These are phyloP conservation scores for Pseudogymnoascus sp. DNA, from an alignment of 2,329 filamentous ascomycete species.

Conservation along the genomic window DNA sequence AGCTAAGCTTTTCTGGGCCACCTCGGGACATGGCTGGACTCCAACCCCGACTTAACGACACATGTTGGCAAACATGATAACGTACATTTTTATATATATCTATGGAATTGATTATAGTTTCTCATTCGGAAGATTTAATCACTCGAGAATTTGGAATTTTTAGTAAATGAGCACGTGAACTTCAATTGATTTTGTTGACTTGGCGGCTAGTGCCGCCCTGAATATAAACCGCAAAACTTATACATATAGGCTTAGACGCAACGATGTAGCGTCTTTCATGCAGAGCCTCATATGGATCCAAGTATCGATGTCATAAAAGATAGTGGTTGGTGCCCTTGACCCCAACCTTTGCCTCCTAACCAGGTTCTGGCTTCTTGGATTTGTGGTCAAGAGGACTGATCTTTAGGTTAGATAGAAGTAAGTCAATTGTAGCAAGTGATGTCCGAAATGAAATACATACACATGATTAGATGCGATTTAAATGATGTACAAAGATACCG, in stretches of 20 bases:
- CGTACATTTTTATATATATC: not conserved
- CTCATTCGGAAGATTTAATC: not conserved
- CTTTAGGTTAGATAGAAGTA: too few relatives aligned
- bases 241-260: too few relatives aligned
- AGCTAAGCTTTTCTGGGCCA: slow-evolving; percentile 7
- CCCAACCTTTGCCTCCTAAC: not conserved
- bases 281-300: too few relatives aligned
- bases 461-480: too few relatives aligned
- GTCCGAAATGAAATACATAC: too few relatives aligned
- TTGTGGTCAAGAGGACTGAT: too few relatives aligned
- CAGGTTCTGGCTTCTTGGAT: not conserved
- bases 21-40: not conserved
- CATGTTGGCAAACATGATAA: not conserved
- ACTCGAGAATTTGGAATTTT: not conserved
- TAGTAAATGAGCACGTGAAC: not conserved
- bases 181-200: not conserved
- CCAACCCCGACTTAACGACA: not conserved
- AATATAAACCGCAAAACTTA: too few relatives aligned
- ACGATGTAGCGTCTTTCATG: too few relatives aligned
- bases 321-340: not conserved
- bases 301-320: too few relatives aligned
- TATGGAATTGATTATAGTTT: not conserved
- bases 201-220: not conserved
- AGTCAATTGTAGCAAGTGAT: too few relatives aligned
- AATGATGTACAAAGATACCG: too few relatives aligned